Conservation (phyloP, 805 yeast genomes). For the Priceomyces fermenticarens region DNA sequence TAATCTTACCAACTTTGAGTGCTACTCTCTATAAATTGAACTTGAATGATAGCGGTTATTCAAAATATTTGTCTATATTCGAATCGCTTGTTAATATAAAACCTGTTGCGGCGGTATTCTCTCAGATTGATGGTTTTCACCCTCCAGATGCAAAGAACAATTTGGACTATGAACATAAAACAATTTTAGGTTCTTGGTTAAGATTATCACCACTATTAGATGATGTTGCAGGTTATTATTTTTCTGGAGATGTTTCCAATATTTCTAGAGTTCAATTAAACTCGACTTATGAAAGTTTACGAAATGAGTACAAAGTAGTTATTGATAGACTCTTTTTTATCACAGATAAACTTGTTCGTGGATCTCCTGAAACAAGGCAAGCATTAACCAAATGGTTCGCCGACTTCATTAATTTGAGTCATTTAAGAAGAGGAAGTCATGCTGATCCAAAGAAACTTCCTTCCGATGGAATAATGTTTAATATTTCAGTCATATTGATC, state of each 20-base stretch:
- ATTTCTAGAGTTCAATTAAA: constrained; percentile 37
- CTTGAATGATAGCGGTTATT: constrained; percentile 50
- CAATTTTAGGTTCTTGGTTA: constrained; percentile 76
- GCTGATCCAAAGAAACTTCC: constrained; percentile 65
- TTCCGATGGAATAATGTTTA: constrained; percentile 78
- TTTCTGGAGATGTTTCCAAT: constrained; percentile 23
- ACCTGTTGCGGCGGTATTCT: constrained; percentile 56
- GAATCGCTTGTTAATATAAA: constrained; percentile 60
- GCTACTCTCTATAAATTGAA: constrained; percentile 35
- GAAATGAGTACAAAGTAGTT: constrained; percentile 58
- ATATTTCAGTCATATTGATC: constrained; percentile 64
- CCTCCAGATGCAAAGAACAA: constrained; percentile 42
- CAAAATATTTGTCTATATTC: constrained; percentile 51
- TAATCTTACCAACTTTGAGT: constrained; percentile 47
- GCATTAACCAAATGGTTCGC: constrained; percentile 69
- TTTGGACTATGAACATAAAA: constrained; percentile 52
- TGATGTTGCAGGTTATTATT: constrained; percentile 46
- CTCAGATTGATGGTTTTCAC: constrained; percentile 55
- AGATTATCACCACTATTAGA: constrained; percentile 70
- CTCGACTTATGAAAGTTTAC: constrained; percentile 56
- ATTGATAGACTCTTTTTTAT: constrained; percentile 66
- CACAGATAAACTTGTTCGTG: constrained; percentile 71
- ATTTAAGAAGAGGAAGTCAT: constrained; percentile 83
- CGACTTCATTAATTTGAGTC: constrained; percentile 73
- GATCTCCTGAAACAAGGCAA: constrained; percentile 61